Evolutionary conservation across 306 rosid genomes (phyloP).

Genomic region (Inga leiocalycina): DNA sequence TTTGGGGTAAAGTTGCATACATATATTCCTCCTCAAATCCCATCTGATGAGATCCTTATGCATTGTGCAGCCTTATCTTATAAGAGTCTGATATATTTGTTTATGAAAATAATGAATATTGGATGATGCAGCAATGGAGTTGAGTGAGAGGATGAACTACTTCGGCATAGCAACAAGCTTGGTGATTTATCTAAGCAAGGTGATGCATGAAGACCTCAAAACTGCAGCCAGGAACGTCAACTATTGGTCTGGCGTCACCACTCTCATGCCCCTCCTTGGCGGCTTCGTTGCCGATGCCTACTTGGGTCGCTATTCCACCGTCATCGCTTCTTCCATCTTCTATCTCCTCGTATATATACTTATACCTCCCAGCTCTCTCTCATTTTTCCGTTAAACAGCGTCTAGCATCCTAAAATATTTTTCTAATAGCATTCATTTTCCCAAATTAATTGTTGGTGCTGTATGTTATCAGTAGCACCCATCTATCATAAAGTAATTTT

Average conservation of each 20-base stretch:
- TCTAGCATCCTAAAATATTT: too few species aligned
- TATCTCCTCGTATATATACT: constrained; percentile 64
- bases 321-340: constrained; percentile 56
- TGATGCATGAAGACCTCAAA: constrained; percentile 75
- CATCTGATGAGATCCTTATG: too few species aligned
- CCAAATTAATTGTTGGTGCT: too few species aligned
- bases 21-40: too few species aligned
- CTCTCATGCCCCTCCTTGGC: constrained; percentile 80
- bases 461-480: too few species aligned
- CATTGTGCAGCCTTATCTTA: too few species aligned
- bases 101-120: not conserved
- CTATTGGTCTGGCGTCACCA: constrained; percentile 89
- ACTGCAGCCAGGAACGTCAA: constrained; percentile 86
- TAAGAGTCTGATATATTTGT: too few species aligned
- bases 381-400: too few species aligned
- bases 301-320: constrained; percentile 81
- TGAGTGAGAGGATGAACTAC: constrained; percentile 89
- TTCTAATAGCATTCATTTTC: too few species aligned
- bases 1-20: too few species aligned
- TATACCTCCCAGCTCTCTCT: not conserved
- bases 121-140: constrained; percentile 74
- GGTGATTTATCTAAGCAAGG: constrained; percentile 76
- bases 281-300: constrained; percentile 95
- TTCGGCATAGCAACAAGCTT: constrained; percentile 88
- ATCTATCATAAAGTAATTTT: too few species aligned